These are phyloP conservation scores for Xylaria bambusicola DNA, from an alignment of 495 filamentous ascomycete species.

Conservation along the genomic window DNA sequence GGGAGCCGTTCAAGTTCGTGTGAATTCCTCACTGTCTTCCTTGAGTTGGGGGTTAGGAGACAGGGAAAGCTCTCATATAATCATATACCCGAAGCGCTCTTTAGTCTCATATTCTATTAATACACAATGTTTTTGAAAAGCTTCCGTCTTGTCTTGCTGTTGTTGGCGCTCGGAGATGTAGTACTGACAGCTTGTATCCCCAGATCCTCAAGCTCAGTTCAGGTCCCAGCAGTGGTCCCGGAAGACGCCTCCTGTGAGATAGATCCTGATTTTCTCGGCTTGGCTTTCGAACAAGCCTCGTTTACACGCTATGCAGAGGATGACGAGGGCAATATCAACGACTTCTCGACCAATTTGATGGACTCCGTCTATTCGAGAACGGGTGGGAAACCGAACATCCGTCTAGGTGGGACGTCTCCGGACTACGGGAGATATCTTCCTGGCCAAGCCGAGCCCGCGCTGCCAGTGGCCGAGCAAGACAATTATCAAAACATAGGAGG, in stretches of 20 bases:
- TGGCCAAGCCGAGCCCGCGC: slow-evolving; percentile 27
- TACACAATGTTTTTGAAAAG: not conserved
- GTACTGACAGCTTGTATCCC: slow-evolving; percentile 16
- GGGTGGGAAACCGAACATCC: slow-evolving; percentile 30
- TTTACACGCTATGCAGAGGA: slow-evolving; percentile 32
- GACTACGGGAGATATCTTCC: slow-evolving; percentile 34
- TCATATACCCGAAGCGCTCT: not conserved
- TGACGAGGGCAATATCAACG: slow-evolving; percentile 25
- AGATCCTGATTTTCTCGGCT: slow-evolving; percentile 26
- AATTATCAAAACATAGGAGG: slow-evolving; percentile 33
- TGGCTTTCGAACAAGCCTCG: slow-evolving; percentile 33
- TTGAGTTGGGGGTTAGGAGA: not conserved
- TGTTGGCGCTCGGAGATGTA: slow-evolving; percentile 17
- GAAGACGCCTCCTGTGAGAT: slow-evolving; percentile 21
- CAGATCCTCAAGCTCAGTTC: slow-evolving; percentile 19
- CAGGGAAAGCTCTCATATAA: not conserved
- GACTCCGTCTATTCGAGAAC: slow-evolving; percentile 31
- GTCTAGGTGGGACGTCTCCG: slow-evolving; percentile 31
- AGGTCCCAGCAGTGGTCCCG: slow-evolving; percentile 11
- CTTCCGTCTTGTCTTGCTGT: not conserved
- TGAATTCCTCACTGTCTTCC: not conserved
- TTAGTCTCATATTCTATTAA: not conserved
- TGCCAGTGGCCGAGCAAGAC: slow-evolving; percentile 30
- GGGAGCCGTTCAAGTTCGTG: not conserved
- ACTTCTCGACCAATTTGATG: slow-evolving; percentile 33